Evolutionary conservation across 768 basidiomycete species (phyloP), one percentile per base, ranked within the genome.

Genomic region (Termitomyces sp.): DNA sequence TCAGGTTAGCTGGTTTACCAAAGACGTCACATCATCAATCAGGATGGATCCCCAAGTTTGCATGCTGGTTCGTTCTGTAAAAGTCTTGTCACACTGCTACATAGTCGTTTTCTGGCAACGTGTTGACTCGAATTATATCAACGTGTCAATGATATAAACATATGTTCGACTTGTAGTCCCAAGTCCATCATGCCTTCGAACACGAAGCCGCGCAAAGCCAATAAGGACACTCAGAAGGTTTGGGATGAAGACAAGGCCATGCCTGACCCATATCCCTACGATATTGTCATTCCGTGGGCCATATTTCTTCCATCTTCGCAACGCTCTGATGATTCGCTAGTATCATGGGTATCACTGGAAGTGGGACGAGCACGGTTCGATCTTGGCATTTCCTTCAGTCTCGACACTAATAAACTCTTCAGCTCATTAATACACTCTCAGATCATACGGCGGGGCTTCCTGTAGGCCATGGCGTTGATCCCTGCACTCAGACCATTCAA

Each of bases 271-370:
- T 52, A 63, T 32, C 36, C 55, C 28, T 53, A 63, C 35, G 62
- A 63, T 32, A 63, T 63, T n/a, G 62, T 63, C 20, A 58, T 63
- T 55, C 59, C 62, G 62, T 63, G 30, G n/a, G 62, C 51, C 4
- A 13, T 53, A 18, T 8, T 56, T 30, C 28, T 50, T n/a, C 32
- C 38, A 23, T 23, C 4, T 28, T 50, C 32, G 6, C 7, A 20
- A 32, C 14, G 2, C 38, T 30, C 14, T 30, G 10, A 52, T 40
- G 23, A 47, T 46, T 35, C 1, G 8, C 8, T 40, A 63, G 62
- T 26, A 55, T 63, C 30, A 60, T 63, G 52, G 62, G 62, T 9
- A 59, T 60, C 26, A 63, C 62, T 44, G 62, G 62, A 28, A 60
- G 58, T 44, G 62, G 62, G 46, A 60, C 57, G 44, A 63, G 62